Percentiles rank a stretch among this genome's conserved stretches.
Conservation (phyloP, 129 eudicot species). For the Flaveria brownii region DNA sequence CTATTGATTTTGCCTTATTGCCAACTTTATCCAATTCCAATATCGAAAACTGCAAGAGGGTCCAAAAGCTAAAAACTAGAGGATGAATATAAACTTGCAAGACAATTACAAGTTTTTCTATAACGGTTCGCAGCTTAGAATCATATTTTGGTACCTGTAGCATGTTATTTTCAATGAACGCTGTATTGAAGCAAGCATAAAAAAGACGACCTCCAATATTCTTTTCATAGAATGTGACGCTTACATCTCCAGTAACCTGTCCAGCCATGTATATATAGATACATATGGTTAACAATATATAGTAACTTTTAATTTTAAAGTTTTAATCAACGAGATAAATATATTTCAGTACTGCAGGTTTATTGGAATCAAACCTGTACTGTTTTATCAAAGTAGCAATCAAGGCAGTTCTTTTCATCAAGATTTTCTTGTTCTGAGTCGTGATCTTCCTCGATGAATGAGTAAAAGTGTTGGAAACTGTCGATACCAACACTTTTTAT, state of each 20-base stretch:
- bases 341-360: not conserved
- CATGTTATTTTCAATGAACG: conserved; percentile 55
- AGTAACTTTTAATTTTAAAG: not conserved
- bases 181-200: conserved; percentile 77
- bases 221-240: conserved; percentile 66
- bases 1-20: conserved; percentile 55
- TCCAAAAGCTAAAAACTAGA: not conserved
- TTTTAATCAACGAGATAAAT: not conserved
- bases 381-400: conserved; percentile 47
- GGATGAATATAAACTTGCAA: not conserved
- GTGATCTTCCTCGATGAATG: conserved; percentile 43
- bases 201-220: conserved; percentile 74
- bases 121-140: not conserved
- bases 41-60: conserved; percentile 47
- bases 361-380: conserved; percentile 40
- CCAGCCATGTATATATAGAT: not conserved
- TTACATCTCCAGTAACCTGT: conserved; percentile 65
- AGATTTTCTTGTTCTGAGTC: conserved; percentile 35
- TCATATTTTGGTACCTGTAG: conserved; percentile 42
- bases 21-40: conserved; percentile 72
- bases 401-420: conserved; percentile 54
- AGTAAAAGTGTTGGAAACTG: conserved; percentile 47
- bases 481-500: conserved; percentile 30
- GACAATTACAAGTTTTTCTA: not conserved
- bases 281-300: not conserved